A percentile compares a stretch with the other conserved stretches of the same genome.
phyloP scores from a whole-genome alignment of 306 rosid species.

The Vigna hirtella region DNA sequence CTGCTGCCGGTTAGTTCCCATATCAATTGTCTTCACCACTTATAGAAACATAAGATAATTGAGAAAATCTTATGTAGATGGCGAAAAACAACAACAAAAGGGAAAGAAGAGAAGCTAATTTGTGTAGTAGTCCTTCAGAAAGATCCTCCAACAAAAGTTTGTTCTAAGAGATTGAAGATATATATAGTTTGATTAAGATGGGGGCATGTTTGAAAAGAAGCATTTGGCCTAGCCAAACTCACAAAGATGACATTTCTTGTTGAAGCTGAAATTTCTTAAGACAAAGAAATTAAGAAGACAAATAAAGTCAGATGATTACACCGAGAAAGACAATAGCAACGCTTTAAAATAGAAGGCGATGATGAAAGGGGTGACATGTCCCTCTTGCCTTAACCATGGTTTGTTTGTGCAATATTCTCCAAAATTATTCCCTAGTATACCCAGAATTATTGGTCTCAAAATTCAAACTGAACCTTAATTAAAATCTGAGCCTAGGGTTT shows the following conservation, averaged over 20 bases:
- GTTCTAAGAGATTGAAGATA: conserved; percentile 2
- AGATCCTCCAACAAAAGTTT: conserved; percentile 11
- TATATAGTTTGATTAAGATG: neutral
- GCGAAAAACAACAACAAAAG: conserved; percentile 1
- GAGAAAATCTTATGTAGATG: conserved; percentile 26
- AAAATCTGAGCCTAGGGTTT: conserved; percentile 34
- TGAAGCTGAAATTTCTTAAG: conserved; percentile 37
- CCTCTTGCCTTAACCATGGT: conserved; percentile 36
- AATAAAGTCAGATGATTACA: conserved; percentile 45
- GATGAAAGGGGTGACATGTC: conserved; percentile 37
- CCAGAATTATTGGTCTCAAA: conserved; percentile 29
- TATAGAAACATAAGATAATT: conserved; percentile 38
- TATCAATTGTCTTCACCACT: conserved; percentile 47
- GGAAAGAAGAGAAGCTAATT: neutral
- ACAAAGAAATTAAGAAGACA: conserved; percentile 38
- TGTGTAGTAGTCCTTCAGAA: conserved; percentile 7
- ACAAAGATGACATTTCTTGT: conserved; percentile 31
- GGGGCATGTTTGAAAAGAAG: conserved; percentile 37
- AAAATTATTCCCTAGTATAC: conserved; percentile 18
- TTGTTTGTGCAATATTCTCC: conserved; percentile 29
- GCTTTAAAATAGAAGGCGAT: conserved; percentile 37
- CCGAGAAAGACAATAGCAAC: conserved; percentile 44
- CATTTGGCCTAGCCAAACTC: conserved; percentile 41
- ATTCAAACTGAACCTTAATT: conserved; percentile 39
- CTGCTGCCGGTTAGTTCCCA: conserved; percentile 72